Conservation (phyloP, 1,284 basidiomycete genomes). For the Xanthoconium separans region DNA sequence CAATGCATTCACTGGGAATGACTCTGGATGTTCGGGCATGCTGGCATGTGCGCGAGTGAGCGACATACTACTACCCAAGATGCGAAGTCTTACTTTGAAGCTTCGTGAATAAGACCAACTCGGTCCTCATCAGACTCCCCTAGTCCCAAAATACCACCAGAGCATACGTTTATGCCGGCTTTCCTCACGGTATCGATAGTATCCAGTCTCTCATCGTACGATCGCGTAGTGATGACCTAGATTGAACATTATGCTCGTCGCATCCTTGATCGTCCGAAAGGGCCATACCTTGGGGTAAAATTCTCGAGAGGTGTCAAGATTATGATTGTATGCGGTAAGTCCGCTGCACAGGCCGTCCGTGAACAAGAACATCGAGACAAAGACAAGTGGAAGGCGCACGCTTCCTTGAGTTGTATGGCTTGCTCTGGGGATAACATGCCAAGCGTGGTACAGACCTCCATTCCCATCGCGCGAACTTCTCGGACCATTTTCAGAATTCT, state of each 20-base stretch:
- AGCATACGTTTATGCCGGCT: conserved; percentile 97
- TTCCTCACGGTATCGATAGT: conserved; percentile 91
- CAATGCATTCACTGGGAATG: conserved; percentile 97
- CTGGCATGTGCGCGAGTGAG: conserved; percentile 40
- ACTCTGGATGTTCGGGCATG: conserved; percentile 94
- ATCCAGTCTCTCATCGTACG: conserved; percentile 90
- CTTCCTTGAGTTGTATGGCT: conserved; percentile 90
- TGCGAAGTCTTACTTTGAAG: conserved; percentile 65
- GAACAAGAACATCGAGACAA: background rate
- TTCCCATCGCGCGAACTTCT: conserved; percentile 85
- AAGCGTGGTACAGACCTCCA: conserved; percentile 98
- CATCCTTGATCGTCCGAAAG: background rate
- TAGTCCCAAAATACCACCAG: conserved; percentile 93
- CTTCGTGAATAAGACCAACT: conserved; percentile 93
- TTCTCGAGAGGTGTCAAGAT: conserved; percentile 96
- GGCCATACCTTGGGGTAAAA: conserved; percentile 83
- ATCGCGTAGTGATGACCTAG: conserved; percentile 92
- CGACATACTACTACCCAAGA: background rate
- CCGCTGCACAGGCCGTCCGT: conserved; percentile 57
- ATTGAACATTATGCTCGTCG: conserved; percentile 4
- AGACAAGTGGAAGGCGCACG: conserved; percentile 49
- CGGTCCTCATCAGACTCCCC: conserved; percentile 92
- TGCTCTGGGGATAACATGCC: conserved; percentile 96
- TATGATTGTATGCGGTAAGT: conserved; percentile 97
- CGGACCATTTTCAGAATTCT: conserved; percentile 92